Base-by-base conservation (phyloP, 2,329 filamentous ascomycete genomes). In the Cladosporium colombiae region DNA sequence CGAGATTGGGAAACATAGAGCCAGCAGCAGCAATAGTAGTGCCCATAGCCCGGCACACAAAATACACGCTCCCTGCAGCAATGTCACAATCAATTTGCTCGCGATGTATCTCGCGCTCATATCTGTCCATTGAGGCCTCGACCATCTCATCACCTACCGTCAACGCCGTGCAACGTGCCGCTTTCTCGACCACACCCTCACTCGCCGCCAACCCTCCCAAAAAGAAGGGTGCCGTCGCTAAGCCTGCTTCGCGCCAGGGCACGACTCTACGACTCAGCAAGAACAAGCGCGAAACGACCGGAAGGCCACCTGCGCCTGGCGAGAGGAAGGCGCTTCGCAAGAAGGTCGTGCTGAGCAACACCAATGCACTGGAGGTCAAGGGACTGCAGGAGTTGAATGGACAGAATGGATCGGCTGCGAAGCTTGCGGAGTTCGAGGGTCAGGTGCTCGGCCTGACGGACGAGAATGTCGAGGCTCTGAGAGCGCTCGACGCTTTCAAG, bases 401-500 rank as follows among this genome's bases (percentile, higher is more conserved):
- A 11, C 81, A 84, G 68, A 85, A 83, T 52, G 80, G 89, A 29
- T 68, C 64, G 21, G 61, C 65, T 4, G 68, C 67, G 27, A 70
- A 64, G 49, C 53, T 64, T 56, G 62, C 53, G 21, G 78, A 81
- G 33, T 81, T 82, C 37, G 84, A 86, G 60, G 92, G 91, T 40
- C 85, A 85, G 67, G 85, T 98, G 33, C 80, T 92, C 62, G 86
- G 86, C 1, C 79, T 98, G 31, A 88, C 90, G 8, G 86, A 88
- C 50, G 79, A 81, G 1, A 81, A 92, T 60, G 85, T 97, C 60
- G 93, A 97, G 80, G 87, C 89, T 77, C 82, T 99, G 81, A 86
- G 93, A 73, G 86, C 88, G n/a, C 84, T 91, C 63, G 91, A 96
- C 75, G 93, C 92, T 3, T 99, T 99, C 84, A 96, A 97, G 85